Percentiles rank a stretch among this genome's conserved stretches.
Evolutionary conservation across 208 protist genomes (phyloP).

Genomic region (Entamoeba histolytica): DNA sequence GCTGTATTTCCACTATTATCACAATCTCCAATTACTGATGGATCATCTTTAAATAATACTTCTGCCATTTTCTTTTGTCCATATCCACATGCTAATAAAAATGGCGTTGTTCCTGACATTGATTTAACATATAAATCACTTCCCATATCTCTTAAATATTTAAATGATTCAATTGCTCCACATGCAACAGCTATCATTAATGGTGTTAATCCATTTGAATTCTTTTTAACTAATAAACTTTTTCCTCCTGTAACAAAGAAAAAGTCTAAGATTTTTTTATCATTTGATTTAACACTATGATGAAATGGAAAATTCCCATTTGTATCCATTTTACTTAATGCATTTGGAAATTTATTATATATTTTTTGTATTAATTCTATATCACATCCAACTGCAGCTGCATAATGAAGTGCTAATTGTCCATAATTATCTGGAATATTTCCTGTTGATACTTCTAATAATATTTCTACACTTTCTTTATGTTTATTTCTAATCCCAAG

Average conservation of each 20-base stretch:
- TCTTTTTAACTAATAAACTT: neutral
- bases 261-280: neutral
- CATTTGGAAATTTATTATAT: neutral
- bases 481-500: neutral
- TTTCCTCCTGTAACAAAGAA: neutral
- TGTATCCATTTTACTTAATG: neutral
- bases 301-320: neutral
- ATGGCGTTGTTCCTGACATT: neutral
- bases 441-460: neutral
- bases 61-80: neutral
- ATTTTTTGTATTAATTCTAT: neutral
- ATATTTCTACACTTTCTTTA: neutral
- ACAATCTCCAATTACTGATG: neutral
- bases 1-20: neutral
- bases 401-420: neutral
- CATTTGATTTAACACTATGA: neutral
- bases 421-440: neutral
- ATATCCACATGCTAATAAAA: neutral
- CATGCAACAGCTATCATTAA: neutral
- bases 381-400: neutral
- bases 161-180: neutral
- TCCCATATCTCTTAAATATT: neutral
- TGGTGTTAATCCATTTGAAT: neutral
- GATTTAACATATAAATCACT: neutral
- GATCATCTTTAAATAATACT: neutral